Evolutionary conservation across 106 monocot species (phyloP).

Genomic region (Hemerocallis citrina): DNA sequence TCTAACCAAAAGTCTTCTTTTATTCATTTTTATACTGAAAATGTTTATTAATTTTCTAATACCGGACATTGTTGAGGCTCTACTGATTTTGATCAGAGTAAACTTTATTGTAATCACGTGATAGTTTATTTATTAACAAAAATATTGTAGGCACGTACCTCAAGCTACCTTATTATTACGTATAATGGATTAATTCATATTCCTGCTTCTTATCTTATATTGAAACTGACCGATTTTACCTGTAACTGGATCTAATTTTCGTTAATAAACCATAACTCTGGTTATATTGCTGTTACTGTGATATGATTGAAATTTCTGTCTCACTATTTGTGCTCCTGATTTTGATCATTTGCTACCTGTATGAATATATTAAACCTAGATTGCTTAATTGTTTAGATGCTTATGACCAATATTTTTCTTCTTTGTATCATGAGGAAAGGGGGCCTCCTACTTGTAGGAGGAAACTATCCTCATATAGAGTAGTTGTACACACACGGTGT

Average conservation of each 20-base stretch:
- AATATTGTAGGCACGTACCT: too few species aligned
- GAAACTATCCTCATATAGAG: too few species aligned
- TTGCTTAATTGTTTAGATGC: too few species aligned
- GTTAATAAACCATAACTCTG: background rate
- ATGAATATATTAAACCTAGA: too few species aligned
- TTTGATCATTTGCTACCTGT: too few species aligned
- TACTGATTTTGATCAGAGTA: background rate
- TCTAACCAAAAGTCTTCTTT: background rate
- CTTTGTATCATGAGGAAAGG: too few species aligned
- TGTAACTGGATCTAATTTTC: background rate
- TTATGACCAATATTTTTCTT: too few species aligned
- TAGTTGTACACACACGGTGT: too few species aligned
- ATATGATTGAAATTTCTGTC: background rate
- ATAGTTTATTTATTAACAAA: background rate
- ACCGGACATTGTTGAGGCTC: background rate
- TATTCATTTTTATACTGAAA: background rate
- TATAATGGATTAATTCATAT: too few species aligned
- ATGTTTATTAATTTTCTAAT: background rate
- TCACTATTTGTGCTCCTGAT: background rate
- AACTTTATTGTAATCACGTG: background rate
- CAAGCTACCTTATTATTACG: too few species aligned
- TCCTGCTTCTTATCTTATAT: too few species aligned
- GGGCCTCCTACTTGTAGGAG: too few species aligned
- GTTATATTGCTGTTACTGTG: background rate
- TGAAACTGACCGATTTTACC: background rate